Base-by-base conservation (phyloP, 495 filamentous ascomycete genomes). In the Aspergillus cristatus region DNA sequence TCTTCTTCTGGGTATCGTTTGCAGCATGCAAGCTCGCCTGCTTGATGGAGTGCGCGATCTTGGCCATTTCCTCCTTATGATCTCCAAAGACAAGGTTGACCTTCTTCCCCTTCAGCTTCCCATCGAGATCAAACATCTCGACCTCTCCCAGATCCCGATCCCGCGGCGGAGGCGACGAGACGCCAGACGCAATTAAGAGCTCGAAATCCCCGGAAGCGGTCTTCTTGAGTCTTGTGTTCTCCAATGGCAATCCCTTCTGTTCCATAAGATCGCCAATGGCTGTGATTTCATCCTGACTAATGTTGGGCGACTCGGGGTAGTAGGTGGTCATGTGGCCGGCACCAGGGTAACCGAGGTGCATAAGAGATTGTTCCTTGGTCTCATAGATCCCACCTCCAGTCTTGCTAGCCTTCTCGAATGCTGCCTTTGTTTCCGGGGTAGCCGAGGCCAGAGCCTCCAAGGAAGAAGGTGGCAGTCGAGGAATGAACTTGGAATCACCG, bases 401-500 rank as follows among this genome's bases (percentile, higher is more conserved):
- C 13, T 40, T 55, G 43, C 46, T 68, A 15, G 63, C 60, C 35
- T 76, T 78, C 45, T 82, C 67, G 46, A 83, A 88, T 29, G 78
- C 68, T 28, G 68, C 68, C 47, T 78, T 71, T 2, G 78, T 77
- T 33, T 68, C 63, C 6, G 71, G 62, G 0, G 78, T 79, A 12
- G 64, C 62, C 14, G 77, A 71, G 14, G 84, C 80, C n/a, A 98
- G 62, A 42, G 79, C 75, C 24, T 78, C 71, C 38, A 98, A 71
- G 20, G 73, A 71, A 13, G 76, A 71, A 34, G 76, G 65, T 10
- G 73, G 57, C 40, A 88, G 72, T 29, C 89, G 72, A 7, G 91
- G 91, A 37, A 98, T 78, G 58, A 96, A 95, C 54, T 97, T 98
- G 42, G 80, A 75, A 56, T 98, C 91, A 24, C 91, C 91, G 47